Evolutionary conservation across 2,329 filamentous ascomycete genomes (phyloP), one percentile per base, ranked within the genome.

Genomic region (Colletotrichum salicis): DNA sequence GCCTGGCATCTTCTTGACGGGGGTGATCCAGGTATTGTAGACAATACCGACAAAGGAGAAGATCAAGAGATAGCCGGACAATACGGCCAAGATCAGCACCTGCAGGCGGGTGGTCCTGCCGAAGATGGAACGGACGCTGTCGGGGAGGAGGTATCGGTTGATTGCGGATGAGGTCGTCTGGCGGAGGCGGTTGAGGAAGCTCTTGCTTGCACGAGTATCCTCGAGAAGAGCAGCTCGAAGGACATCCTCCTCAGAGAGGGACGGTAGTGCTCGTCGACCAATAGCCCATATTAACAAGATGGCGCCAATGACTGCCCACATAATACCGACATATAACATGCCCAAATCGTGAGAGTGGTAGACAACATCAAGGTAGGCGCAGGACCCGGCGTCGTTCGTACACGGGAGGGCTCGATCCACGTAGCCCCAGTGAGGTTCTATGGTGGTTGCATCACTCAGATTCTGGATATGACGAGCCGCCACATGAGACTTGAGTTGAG

Each of bases 11-110:
- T 84, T 84, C 77, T 89, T 89, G 63, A 94, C 87, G 0, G 93
- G 93, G 0, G 92, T 94, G 10, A 92, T 79, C 92, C 92, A 94
- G 12, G 81, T 91, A 54, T 87, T 85, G 81, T 94, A 94, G 10
- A 85, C 81, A 70, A 94, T 91, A 37, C 92, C 92, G 13, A 91
- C 86, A 60, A 94, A 93, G 78, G 87, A 89, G 82, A 91, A 94
- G 72, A 94, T 83, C 56, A 89, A 82, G 0, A 95, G 83, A 76
- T 95, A 95, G 2, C 77, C 86, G 1, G 84, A 78, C 1, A 95
- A 79, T 11, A 89, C 80, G 1, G 85, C 78, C 2, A 94, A 83
- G 33, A 93, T 84, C 27, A 90, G 76, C 4, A 94, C 86, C 77
- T 95, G 93, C 7, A 94, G 84, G 24, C 92, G 86, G 1, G 91